Evolutionary conservation across 495 filamentous ascomycete genomes (phyloP).

Genomic region (Lepraria neglecta): DNA sequence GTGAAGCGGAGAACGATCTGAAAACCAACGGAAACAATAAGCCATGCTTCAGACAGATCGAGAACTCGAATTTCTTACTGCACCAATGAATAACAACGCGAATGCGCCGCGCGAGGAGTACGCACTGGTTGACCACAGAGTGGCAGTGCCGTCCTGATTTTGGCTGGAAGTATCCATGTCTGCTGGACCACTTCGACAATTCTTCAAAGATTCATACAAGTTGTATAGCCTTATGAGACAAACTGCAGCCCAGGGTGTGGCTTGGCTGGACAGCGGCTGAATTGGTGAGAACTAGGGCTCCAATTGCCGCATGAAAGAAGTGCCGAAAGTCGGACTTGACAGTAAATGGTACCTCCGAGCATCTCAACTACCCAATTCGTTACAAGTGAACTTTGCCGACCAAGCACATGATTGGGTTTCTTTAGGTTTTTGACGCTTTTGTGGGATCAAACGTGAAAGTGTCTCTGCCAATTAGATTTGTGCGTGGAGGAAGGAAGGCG

Average conservation of each 20-base stretch:
- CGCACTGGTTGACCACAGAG: neutral
- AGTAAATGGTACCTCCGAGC: slow-evolving; percentile 1
- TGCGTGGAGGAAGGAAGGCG: neutral
- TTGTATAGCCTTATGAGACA: neutral
- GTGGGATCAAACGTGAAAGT: neutral
- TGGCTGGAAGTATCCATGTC: neutral
- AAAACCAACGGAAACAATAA: slow-evolving; percentile 1
- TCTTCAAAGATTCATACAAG: neutral
- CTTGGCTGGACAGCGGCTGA: neutral
- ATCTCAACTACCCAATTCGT: neutral
- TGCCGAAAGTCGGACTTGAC: slow-evolving; percentile 5
- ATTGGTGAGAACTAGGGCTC: neutral
- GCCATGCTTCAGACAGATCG: neutral
- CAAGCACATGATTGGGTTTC: neutral
- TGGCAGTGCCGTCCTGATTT: neutral
- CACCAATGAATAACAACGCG: neutral
- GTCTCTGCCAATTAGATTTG: neutral
- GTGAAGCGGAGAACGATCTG: neutral
- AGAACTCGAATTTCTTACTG: neutral
- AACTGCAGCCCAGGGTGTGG: neutral
- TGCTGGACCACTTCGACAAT: neutral
- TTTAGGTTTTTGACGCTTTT: neutral
- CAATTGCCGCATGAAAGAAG: neutral
- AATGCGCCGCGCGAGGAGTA: slow-evolving; percentile 5
- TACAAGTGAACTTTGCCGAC: neutral